These are phyloP conservation scores for sorghum (Sorghum bicolor) DNA, from an alignment of 176 grass and related monocot species.

Conservation along the genomic window Sorghum_bicolor_NCBIv3 NC_012879.2:76001-76500, in stretches of 20 bases:
- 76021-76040: too few relatives aligned
- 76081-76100: too few relatives aligned
- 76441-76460: background rate
- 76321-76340: background rate
- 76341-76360: background rate
- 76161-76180: too few relatives aligned
- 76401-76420: background rate
- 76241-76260: background rate
- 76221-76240: background rate
- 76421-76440: background rate
- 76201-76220: too few relatives aligned
- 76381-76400: background rate
- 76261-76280: background rate
- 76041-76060: too few relatives aligned
- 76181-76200: too few relatives aligned
- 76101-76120: too few relatives aligned
- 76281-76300: background rate
- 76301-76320: background rate
- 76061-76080: too few relatives aligned
- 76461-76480: background rate
- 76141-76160: too few relatives aligned
- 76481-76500: background rate
- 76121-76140: too few relatives aligned
- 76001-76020: too few relatives aligned
- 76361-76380: background rate